Conservation (phyloP, 345 rosid species). For the Passiflora organensis region DNA sequence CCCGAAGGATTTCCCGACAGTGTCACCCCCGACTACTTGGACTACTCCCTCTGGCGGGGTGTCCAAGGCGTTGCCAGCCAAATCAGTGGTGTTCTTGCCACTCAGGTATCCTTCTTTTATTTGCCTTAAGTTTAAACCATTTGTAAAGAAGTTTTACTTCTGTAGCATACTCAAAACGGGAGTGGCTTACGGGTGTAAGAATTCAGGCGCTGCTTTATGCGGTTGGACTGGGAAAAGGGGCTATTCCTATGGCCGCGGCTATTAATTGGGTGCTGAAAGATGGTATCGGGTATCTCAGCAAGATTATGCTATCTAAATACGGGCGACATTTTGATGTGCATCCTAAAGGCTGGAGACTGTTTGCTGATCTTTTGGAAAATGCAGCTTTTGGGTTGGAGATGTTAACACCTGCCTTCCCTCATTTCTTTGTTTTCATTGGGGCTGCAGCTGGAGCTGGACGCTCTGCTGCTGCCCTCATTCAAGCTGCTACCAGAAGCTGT, state of each 20-base stretch:
- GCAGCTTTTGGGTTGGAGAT: conserved; percentile 93
- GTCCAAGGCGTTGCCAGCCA: conserved; percentile 94
- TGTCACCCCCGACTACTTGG: conserved; percentile 82
- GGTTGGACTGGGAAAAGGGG: conserved; percentile 95
- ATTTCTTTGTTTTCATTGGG: conserved; percentile 68
- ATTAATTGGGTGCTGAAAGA: conserved; percentile 97
- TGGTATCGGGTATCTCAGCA: conserved; percentile 93
- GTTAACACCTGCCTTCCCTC: conserved; percentile 87
- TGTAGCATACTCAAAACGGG: too few relatives aligned
- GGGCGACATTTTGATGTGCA: conserved; percentile 95
- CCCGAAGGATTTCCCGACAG: conserved; percentile 88
- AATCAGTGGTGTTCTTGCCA: conserved; percentile 87
- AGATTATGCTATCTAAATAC: conserved; percentile 76
- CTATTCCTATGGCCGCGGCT: conserved; percentile 94
- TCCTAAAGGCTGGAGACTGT: conserved; percentile 95
- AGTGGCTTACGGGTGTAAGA: background rate
- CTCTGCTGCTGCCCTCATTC: conserved; percentile 90
- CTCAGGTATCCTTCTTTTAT: conserved; percentile 51
- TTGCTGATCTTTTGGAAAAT: conserved; percentile 93
- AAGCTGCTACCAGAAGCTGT: conserved; percentile 96
- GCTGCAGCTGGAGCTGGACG: conserved; percentile 92
- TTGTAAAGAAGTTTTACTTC: too few relatives aligned
- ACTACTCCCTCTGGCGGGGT: conserved; percentile 92
- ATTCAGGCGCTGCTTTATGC: conserved; percentile 95
- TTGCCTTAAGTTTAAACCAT: background rate